Percentiles rank a stretch among this genome's conserved stretches.
These are phyloP conservation scores for Serendipita sp. DNA, from an alignment of 768 basidiomycete species.

Conservation along the genomic window DNA sequence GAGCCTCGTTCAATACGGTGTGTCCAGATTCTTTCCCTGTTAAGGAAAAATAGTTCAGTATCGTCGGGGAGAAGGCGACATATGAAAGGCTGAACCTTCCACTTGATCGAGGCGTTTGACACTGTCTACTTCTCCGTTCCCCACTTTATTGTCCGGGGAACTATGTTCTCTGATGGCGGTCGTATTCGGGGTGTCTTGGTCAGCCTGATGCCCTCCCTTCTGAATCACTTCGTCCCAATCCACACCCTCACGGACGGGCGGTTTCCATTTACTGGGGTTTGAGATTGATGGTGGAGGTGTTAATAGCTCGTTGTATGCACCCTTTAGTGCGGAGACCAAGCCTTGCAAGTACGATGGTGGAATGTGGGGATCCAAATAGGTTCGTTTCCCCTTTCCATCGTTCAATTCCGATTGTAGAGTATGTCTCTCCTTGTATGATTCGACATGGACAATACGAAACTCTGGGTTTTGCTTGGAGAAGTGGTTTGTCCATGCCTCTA, in stretches of 20 bases:
- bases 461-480: conserved; percentile 38
- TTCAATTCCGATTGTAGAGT: not conserved
- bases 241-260: conserved; percentile 43
- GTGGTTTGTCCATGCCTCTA: conserved; percentile 48
- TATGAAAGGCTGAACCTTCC: not conserved
- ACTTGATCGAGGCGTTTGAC: not conserved
- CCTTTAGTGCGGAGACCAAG: conserved; percentile 47
- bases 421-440: conserved; percentile 46
- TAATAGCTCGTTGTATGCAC: conserved; percentile 49
- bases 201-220: not conserved
- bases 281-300: conserved; percentile 46
- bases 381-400: conserved; percentile 30
- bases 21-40: no score
- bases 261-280: conserved; percentile 42
- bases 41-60: no score
- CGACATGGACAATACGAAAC: conserved; percentile 52
- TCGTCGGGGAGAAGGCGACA: not conserved
- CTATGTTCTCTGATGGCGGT: not conserved
- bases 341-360: conserved; percentile 46
- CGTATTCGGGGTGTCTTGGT: no score
- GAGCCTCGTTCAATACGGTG: no score
- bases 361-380: conserved; percentile 45
- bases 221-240: conserved; percentile 54
- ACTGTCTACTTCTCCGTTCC: not conserved
- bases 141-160: not conserved